Evolutionary conservation across 306 rosid species (phyloP), one percentile per base, ranked within the genome.

Genomic region (Quercus alba): DNA sequence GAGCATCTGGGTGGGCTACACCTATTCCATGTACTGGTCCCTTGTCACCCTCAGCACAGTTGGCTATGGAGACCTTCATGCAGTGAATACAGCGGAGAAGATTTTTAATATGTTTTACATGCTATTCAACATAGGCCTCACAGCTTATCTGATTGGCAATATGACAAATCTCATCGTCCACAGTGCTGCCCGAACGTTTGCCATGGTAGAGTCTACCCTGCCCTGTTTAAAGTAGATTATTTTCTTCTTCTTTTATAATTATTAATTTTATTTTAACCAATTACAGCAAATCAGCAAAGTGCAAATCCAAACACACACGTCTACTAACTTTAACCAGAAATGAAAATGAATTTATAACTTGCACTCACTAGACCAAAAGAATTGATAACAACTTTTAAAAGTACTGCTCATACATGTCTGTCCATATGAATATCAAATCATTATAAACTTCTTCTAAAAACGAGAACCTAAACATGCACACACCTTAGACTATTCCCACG

Each of bases 41-140:
- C 83, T 91, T 46, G 86, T 85, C 77, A 94, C 98, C 56, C 94
- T 94, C 79, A 80, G 90, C 57, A 94, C 97, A 2, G 98, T 94
- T 52, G 98, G 98, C 61, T 94, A 92, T 52, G 98, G 98, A 44
- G 98, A 94, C 84, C 85, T 92, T 58, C 89, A 90, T 62, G 93
- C 98, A n/a, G 92, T 89, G 64, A 94, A 88, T 83, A 62, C 80
- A 11, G 86, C 85, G 21, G 98, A 94, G 89, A 94, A 90, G 86
- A 25, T 89, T 66, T 90, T 90, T 82, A 91, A 72, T 83, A 86
- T 86, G 79, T 82, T 84, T 35, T 92, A 92, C 83, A 92, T 91
- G 97, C 83, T 94, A 18, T 94, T 92, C 87, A 94, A 92, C 90
- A 92, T 94, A 19, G 93, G 98, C 85, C 94, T 94, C 87, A 79